Percentiles rank a stretch among this genome's conserved stretches.
Evolutionary conservation across 768 basidiomycete genomes (phyloP).

Genomic region (Boletus rufocinnamomeus): DNA sequence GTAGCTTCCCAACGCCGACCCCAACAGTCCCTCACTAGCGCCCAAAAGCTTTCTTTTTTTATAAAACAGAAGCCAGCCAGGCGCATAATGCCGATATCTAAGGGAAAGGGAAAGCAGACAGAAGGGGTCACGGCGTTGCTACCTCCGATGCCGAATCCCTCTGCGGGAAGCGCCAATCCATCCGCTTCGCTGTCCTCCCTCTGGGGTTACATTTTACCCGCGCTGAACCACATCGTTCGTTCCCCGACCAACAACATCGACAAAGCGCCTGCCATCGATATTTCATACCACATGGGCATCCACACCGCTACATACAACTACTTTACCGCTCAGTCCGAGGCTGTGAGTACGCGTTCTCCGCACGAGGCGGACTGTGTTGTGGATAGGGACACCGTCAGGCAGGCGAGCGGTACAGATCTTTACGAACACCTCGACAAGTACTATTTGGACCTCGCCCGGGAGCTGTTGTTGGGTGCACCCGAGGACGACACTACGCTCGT

Average conservation of each 20-base stretch:
- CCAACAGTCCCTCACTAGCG: conserved; percentile 5
- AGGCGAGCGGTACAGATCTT: conserved; percentile 61
- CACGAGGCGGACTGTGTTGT: conserved; percentile 14
- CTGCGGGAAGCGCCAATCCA: conserved; percentile 70
- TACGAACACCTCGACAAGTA: conserved; percentile 76
- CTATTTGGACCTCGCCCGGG: conserved; percentile 60
- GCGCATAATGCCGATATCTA: conserved; percentile 27
- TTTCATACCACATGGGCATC: conserved; percentile 72
- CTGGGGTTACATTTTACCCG: conserved; percentile 76
- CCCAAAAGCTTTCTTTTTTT: neutral
- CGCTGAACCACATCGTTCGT: conserved; percentile 75
- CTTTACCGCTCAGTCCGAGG: conserved; percentile 62
- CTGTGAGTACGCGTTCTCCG: conserved; percentile 31
- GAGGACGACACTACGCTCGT: conserved; percentile 66
- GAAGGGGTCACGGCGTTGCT: conserved; percentile 24
- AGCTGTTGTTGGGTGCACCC: conserved; percentile 62
- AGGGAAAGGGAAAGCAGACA: conserved; percentile 33
- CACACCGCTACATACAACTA: conserved; percentile 86
- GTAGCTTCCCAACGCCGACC: conserved; percentile 11
- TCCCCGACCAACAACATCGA: conserved; percentile 58
- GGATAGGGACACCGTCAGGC: conserved; percentile 32
- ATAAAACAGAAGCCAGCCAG: neutral
- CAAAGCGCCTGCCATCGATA: conserved; percentile 72
- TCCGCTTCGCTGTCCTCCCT: conserved; percentile 69
- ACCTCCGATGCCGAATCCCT: conserved; percentile 50